Evolutionary conservation across 2,329 filamentous ascomycete species (phyloP).

Genomic region (Verticillium tricorpus): DNA sequence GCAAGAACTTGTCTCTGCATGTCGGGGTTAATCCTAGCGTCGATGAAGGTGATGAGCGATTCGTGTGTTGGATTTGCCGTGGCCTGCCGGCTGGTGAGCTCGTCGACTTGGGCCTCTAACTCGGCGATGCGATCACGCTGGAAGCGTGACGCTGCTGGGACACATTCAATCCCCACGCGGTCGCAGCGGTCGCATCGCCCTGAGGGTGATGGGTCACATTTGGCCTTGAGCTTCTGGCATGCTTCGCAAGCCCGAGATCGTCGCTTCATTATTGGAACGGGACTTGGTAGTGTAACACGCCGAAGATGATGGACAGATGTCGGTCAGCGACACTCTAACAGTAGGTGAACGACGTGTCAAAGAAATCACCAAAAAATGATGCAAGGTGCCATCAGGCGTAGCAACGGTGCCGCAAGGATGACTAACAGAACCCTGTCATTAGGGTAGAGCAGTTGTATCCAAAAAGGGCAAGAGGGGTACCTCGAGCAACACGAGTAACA

Average conservation of each 20-base stretch:
- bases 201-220: slow-evolving; percentile 4
- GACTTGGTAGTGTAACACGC: too few relatives aligned
- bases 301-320: too few relatives aligned
- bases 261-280: background rate
- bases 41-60: background rate
- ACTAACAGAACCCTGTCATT: too few relatives aligned
- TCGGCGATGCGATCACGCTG: slow-evolving; percentile 13
- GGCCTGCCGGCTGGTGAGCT: background rate
- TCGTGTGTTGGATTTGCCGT: background rate
- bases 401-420: too few relatives aligned
- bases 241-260: slow-evolving; percentile 11
- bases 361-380: too few relatives aligned
- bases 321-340: too few relatives aligned
- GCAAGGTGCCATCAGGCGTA: too few relatives aligned
- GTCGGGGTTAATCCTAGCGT: background rate
- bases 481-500: too few relatives aligned
- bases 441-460: too few relatives aligned
- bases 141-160: slow-evolving; percentile 9
- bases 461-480: too few relatives aligned
- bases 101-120: slow-evolving; percentile 10
- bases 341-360: too few relatives aligned
- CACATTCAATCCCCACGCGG: slow-evolving; percentile 5
- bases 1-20: background rate
- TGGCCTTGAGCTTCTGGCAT: slow-evolving; percentile 12
- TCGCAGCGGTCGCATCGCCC: slow-evolving; percentile 7